These are phyloP conservation scores for Clathrospora elynae DNA, from an alignment of 2,329 filamentous ascomycete species.

Conservation along the genomic window DNA sequence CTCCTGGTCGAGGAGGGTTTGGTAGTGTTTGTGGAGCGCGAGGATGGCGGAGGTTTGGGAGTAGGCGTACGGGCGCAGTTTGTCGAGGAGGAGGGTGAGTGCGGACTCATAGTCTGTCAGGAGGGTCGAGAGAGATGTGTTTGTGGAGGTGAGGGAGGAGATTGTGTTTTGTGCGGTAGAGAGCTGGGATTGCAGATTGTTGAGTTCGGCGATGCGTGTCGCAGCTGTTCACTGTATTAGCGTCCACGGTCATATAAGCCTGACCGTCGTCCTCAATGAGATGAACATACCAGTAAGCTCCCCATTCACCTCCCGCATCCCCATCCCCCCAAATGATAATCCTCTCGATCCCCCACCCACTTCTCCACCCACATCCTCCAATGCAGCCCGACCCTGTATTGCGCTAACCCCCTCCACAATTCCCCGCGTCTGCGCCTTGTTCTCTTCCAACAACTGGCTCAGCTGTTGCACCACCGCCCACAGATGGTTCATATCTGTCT, in stretches of 20 bases:
- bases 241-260: not conserved
- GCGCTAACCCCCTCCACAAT: slow-evolving; percentile 49
- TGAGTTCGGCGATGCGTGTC: slow-evolving; percentile 38
- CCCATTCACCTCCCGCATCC: slow-evolving; percentile 43
- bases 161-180: slow-evolving; percentile 35
- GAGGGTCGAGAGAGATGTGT: slow-evolving; percentile 35
- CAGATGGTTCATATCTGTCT: slow-evolving; percentile 52
- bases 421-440: slow-evolving; percentile 45
- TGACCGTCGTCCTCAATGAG: not conserved
- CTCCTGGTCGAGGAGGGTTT: slow-evolving; percentile 50
- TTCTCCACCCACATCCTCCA: slow-evolving; percentile 40
- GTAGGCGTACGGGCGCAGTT: slow-evolving; percentile 42
- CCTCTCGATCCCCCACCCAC: slow-evolving; percentile 5
- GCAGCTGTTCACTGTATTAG: slow-evolving; percentile 32
- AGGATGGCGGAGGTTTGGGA: slow-evolving; percentile 52
- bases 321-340: slow-evolving; percentile 15
- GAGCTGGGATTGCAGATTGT: slow-evolving; percentile 41
- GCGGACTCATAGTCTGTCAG: slow-evolving; percentile 52
- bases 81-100: slow-evolving; percentile 46
- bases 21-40: slow-evolving; percentile 56
- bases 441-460: slow-evolving; percentile 48
- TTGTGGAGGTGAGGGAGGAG: slow-evolving; percentile 31
- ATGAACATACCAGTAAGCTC: slow-evolving; percentile 39
- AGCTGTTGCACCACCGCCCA: slow-evolving; percentile 51
- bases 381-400: slow-evolving; percentile 41